Base-by-base conservation (phyloP, 495 filamentous ascomycete species). In the Diplogelasinospora grovesii region DNA sequence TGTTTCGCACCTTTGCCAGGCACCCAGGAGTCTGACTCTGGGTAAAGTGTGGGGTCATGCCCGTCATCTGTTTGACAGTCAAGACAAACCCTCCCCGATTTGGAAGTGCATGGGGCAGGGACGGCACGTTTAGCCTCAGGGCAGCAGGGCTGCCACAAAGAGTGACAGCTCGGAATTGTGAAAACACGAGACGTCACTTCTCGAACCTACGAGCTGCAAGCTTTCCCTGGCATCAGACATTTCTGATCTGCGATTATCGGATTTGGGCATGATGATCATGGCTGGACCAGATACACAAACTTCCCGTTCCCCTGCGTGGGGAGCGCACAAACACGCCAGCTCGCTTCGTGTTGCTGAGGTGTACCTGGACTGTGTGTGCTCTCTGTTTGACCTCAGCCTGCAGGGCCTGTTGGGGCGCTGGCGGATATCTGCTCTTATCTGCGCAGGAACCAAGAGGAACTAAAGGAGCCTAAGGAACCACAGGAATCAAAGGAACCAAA, bases 311-410 rank as follows among this genome's bases (percentile, higher is more conserved):
- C 19, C 20, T 36, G n/a, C n/a, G n/a, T n/a, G n/a, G n/a, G n/a
- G n/a, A n/a, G n/a, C n/a, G n/a, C n/a, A n/a, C n/a, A n/a, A n/a
- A n/a, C n/a, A n/a, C n/a, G 9, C 43, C 37, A 26, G 30, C 46
- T 46, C 21, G 25, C 44, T 43, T 41, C 32, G 29, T 46, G 37
- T 46, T 19, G 48, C 23, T 19, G 44, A 30, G 24, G 26, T 31
- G 36, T 43, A 39, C 48, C 46, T 45, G 39, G 45, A 30, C 34
- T 22, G 41, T 53, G 39, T 43, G 34, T 32, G 41, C 20, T 30
- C 32, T 42, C 42, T 51, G 57, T 60, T 58, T 60, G 57, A 53
- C 52, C 48, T 36, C 37, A 40, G 28, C 46, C 46, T 57, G 56
- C 51, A 57, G 45, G 32, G n/a, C n/a, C n/a, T n/a, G n/a, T n/a